Evolutionary conservation across 805 yeast genomes (phyloP).

Genomic region (Candida montana): DNA sequence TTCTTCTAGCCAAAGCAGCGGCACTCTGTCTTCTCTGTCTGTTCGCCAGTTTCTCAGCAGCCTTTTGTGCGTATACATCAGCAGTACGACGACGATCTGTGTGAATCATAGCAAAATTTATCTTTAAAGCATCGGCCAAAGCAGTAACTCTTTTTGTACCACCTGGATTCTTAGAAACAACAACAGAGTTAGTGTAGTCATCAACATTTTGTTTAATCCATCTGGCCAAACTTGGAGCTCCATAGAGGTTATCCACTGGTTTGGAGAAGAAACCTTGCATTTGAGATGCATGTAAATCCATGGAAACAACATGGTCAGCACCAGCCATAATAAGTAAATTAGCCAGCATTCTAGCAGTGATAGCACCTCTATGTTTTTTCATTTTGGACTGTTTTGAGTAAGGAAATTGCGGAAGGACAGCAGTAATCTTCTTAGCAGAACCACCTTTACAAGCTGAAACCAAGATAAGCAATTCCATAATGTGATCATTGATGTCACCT

Average conservation of each 20-base stretch:
- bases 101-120: slow-evolving; percentile 98
- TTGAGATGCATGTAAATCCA: slow-evolving; percentile 95
- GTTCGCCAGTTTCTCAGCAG: slow-evolving; percentile 16
- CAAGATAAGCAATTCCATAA: slow-evolving; percentile 91
- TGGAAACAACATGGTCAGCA: slow-evolving; percentile 96
- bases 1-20: slow-evolving; percentile 35
- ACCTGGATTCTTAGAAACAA: slow-evolving; percentile 98
- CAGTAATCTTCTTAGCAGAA: slow-evolving; percentile 92
- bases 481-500: slow-evolving; percentile 82
- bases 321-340: slow-evolving; percentile 96
- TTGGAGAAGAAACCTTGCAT: slow-evolving; percentile 98
- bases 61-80: slow-evolving; percentile 45
- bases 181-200: slow-evolving; percentile 84
- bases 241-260: slow-evolving; percentile 94
- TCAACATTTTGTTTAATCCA: slow-evolving; percentile 92
- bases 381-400: slow-evolving; percentile 95
- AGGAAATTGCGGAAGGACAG: slow-evolving; percentile 96
- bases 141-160: slow-evolving; percentile 98
- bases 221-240: slow-evolving; percentile 92
- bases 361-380: slow-evolving; percentile 99
- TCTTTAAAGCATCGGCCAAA: slow-evolving; percentile 91
- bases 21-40: slow-evolving; percentile 42
- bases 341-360: slow-evolving; percentile 97
- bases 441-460: slow-evolving; percentile 97
- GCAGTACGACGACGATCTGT: slow-evolving; percentile 92